Conservation (phyloP, 2,329 filamentous ascomycete genomes). For the Colletotrichum zoysiae region DNA sequence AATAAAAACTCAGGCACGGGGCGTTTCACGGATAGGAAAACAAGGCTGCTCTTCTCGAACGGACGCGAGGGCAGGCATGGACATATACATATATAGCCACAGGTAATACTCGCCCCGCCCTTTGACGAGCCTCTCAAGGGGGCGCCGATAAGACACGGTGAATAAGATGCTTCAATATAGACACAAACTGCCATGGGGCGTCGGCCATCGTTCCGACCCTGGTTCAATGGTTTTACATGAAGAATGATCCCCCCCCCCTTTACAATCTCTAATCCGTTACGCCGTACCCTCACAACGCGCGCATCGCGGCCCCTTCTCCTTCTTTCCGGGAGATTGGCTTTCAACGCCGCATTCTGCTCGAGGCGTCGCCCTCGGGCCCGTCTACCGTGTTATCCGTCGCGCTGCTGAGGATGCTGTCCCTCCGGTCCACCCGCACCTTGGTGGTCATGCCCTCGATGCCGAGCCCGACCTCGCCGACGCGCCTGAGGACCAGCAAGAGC, state of each 20-base stretch:
- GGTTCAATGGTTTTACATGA: slow-evolving; percentile 34
- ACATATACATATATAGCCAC: not conserved
- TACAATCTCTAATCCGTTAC: slow-evolving; percentile 38
- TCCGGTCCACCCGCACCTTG: slow-evolving; percentile 49
- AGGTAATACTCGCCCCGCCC: not conserved
- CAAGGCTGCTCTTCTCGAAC: not conserved
- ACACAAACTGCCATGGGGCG: slow-evolving; percentile 30
- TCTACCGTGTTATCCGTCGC: slow-evolving; percentile 47
- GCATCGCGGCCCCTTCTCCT: not conserved
- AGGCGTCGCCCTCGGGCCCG: slow-evolving; percentile 47
- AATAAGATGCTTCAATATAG: slow-evolving; percentile 33
- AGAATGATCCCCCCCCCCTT: slow-evolving; percentile 17
- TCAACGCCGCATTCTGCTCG: slow-evolving; percentile 47
- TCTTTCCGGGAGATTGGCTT: not conserved
- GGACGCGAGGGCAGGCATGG: not conserved
- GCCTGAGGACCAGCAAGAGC: slow-evolving; percentile 80
- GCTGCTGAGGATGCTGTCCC: slow-evolving; percentile 57
- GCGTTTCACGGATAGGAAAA: slow-evolving; percentile 22
- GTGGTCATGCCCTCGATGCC: slow-evolving; percentile 66
- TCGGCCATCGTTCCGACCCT: slow-evolving; percentile 28
- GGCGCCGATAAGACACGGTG: not conserved
- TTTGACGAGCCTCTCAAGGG: not conserved
- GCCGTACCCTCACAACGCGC: slow-evolving; percentile 16
- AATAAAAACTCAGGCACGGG: not conserved
- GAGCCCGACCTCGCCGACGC: slow-evolving; percentile 83